These are phyloP conservation scores for Thelephora terrestris DNA, from an alignment of 1,284 basidiomycete genomes.

Conservation along the genomic window DNA sequence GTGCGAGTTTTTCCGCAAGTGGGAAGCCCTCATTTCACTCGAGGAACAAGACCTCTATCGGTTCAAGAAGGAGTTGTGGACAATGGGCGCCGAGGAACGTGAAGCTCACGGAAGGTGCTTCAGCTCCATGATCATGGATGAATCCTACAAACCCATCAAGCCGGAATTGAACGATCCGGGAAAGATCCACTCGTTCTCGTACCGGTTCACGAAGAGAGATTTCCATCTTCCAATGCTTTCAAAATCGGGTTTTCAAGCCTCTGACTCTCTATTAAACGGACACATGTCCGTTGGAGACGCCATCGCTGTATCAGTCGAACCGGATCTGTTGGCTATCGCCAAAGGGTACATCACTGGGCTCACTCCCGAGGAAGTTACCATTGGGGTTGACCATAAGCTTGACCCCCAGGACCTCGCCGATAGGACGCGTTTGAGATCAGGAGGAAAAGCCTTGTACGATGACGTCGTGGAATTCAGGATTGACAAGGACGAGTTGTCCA, in stretches of 20 bases:
- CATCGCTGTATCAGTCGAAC: slow-evolving; percentile 78
- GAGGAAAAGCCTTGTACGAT: slow-evolving; percentile 7
- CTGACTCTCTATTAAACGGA: slow-evolving; percentile 59
- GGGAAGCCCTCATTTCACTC: slow-evolving; percentile 81
- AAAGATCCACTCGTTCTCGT: slow-evolving; percentile 46
- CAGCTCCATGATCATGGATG: slow-evolving; percentile 63
- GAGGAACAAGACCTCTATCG: slow-evolving; percentile 84
- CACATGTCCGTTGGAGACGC: slow-evolving; percentile 76
- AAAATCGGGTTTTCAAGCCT: slow-evolving; percentile 5
- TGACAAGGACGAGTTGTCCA: slow-evolving; percentile 87
- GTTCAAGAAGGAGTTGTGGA: slow-evolving; percentile 91
- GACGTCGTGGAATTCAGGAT: slow-evolving; percentile 64
- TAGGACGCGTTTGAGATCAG: slow-evolving; percentile 23
- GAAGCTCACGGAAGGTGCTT: slow-evolving; percentile 79
- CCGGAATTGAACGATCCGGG: slow-evolving; percentile 15
- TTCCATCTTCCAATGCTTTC: neutral
- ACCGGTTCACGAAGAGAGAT: slow-evolving; percentile 48
- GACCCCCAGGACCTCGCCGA: slow-evolving; percentile 40
- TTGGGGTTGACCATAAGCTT: slow-evolving; percentile 81
- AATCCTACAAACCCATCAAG: slow-evolving; percentile 12
- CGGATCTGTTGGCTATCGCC: slow-evolving; percentile 72
- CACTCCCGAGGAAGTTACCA: slow-evolving; percentile 48
- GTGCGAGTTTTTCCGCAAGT: slow-evolving; percentile 76
- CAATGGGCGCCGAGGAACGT: slow-evolving; percentile 71
- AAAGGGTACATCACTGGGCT: slow-evolving; percentile 79